phyloP scores from a whole-genome alignment of 2,329 filamentous ascomycete species.

The Trichophyton schoenleinii region DNA sequence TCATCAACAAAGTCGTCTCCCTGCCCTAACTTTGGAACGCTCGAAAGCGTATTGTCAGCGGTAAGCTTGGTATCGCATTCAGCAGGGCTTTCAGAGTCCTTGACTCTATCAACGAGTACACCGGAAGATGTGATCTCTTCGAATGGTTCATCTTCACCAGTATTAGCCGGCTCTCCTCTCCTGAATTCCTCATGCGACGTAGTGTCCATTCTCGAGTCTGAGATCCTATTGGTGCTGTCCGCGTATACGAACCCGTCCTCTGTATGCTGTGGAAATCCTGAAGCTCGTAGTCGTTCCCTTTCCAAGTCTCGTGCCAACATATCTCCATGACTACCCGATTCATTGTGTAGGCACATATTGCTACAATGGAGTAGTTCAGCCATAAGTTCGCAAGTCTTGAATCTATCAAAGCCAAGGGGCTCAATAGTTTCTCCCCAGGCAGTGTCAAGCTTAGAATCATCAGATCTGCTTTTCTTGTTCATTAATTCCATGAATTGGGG shows the following conservation, averaged over 20 bases:
- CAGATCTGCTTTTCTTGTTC: slow-evolving; percentile 17
- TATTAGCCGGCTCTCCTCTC: background rate
- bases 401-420: slow-evolving; percentile 89
- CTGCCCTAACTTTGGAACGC: slow-evolving; percentile 39
- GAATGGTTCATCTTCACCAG: slow-evolving; percentile 73
- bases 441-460: slow-evolving; percentile 48
- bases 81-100: slow-evolving; percentile 50
- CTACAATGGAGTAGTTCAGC: slow-evolving; percentile 94
- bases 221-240: slow-evolving; percentile 32
- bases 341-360: slow-evolving; percentile 94
- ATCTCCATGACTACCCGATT: slow-evolving; percentile 76
- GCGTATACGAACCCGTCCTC: slow-evolving; percentile 44
- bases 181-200: slow-evolving; percentile 42
- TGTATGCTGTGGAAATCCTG: slow-evolving; percentile 53
- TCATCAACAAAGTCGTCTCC: slow-evolving; percentile 70
- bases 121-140: slow-evolving; percentile 67
- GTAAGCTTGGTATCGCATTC: slow-evolving; percentile 12
- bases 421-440: slow-evolving; percentile 88
- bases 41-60: slow-evolving; percentile 15
- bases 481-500: slow-evolving; percentile 90
- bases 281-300: slow-evolving; percentile 59
- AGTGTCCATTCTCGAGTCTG: background rate
- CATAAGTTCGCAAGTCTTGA: slow-evolving; percentile 99
- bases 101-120: slow-evolving; percentile 60
- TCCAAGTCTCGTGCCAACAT: slow-evolving; percentile 69